These are phyloP conservation scores for Aspergillus amoenus DNA, from an alignment of 2,329 filamentous ascomycete species.

Conservation along the genomic window DNA sequence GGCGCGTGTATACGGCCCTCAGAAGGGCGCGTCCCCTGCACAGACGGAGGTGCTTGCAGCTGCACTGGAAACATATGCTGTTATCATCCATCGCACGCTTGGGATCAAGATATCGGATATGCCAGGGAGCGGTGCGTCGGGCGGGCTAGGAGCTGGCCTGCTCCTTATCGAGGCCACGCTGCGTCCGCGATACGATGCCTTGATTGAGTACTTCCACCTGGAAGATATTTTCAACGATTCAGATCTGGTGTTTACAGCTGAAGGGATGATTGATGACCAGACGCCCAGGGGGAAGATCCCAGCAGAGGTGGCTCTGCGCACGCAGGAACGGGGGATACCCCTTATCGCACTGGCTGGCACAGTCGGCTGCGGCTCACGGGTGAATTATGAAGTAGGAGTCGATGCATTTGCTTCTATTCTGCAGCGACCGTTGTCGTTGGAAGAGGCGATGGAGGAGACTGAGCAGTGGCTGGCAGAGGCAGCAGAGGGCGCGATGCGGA, in stretches of 20 bases:
- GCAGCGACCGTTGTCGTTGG: constrained; percentile 27
- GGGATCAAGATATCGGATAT: constrained; percentile 37
- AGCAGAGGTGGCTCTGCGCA: constrained; percentile 51
- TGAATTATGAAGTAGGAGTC: constrained; percentile 37
- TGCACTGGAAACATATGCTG: constrained; percentile 47
- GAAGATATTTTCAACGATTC: constrained; percentile 48
- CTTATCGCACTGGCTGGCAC: constrained; percentile 49
- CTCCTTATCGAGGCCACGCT: constrained; percentile 49
- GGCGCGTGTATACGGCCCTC: constrained; percentile 52
- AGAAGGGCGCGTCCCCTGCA: constrained; percentile 50
- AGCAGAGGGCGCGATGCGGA: constrained; percentile 33
- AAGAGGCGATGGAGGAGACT: constrained; percentile 28
- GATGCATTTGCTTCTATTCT: constrained; percentile 33
- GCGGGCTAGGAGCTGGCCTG: constrained; percentile 54
- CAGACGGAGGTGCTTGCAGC: constrained; percentile 45
- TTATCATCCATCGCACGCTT: constrained; percentile 34
- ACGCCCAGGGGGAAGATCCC: constrained; percentile 55
- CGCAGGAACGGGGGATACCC: constrained; percentile 46
- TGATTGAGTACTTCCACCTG: constrained; percentile 53
- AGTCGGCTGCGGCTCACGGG: constrained; percentile 36
- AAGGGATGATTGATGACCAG: constrained; percentile 54
- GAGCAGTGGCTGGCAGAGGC: constrained; percentile 26
- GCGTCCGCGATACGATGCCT: constrained; percentile 50
- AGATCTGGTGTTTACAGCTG: constrained; percentile 54
- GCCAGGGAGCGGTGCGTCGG: constrained; percentile 54